These are phyloP conservation scores for Oidiodendron maius DNA, from an alignment of 495 filamentous ascomycete species.

Conservation along the genomic window DNA sequence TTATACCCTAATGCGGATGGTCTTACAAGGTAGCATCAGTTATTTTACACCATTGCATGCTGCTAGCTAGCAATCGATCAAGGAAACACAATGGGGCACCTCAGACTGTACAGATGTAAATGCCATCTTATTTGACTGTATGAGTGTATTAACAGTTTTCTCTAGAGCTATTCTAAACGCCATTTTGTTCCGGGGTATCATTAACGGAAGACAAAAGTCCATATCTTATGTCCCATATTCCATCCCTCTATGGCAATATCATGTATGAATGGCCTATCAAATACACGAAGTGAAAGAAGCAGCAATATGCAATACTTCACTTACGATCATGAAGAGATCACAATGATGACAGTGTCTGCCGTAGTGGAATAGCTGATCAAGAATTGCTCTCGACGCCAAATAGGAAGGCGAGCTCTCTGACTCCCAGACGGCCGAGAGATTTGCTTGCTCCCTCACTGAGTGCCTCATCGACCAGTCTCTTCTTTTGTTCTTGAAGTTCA, in stretches of 20 bases:
- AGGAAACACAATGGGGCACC: not conserved
- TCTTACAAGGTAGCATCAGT: no score
- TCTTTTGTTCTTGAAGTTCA: constrained; percentile 78
- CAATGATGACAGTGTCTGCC: not conserved
- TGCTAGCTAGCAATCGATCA: no score
- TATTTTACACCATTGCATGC: no score
- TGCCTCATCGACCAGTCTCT: constrained; percentile 69
- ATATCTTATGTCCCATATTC: not conserved
- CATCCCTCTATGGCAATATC: not conserved
- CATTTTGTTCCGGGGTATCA: not conserved
- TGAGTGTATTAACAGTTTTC: no score
- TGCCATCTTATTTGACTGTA: no score
- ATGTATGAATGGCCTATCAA: not conserved
- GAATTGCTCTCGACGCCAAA: constrained; percentile 15
- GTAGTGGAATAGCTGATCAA: not conserved
- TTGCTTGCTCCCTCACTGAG: constrained; percentile 62
- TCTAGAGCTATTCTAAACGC: no score
- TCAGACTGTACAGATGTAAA: constrained; percentile 1
- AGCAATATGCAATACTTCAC: not conserved
- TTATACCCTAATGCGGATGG: no score
- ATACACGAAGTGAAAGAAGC: not conserved
- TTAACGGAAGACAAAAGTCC: not conserved
- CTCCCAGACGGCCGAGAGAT: constrained; percentile 17
- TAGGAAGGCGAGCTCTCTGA: constrained; percentile 17
- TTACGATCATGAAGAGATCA: not conserved